phyloP scores from a whole-genome alignment of 257 asterid species.

The Solanum sitiens region DNA sequence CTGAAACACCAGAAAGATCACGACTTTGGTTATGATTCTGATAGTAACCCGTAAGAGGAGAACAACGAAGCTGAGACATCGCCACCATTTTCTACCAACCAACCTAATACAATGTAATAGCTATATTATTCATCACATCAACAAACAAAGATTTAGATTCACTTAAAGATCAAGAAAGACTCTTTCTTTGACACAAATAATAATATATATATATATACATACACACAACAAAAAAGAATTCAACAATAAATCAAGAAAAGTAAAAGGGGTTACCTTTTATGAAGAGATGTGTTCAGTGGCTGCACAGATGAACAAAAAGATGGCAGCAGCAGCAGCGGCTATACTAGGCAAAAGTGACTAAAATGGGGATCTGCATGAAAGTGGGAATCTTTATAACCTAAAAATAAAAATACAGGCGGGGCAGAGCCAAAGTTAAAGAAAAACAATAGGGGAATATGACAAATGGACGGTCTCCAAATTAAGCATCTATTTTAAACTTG shows the following conservation, averaged over 20 bases:
- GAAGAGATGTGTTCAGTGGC: neutral
- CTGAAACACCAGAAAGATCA: neutral
- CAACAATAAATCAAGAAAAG: neutral
- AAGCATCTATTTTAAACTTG: neutral
- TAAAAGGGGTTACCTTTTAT: neutral
- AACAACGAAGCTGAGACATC: constrained; percentile 24
- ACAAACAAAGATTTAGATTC: neutral
- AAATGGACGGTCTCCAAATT: neutral
- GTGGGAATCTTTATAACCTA: neutral
- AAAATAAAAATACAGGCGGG: neutral
- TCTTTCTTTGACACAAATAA: neutral
- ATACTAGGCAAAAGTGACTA: neutral
- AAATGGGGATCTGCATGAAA: neutral
- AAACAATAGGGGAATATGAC: neutral
- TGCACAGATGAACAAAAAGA: neutral
- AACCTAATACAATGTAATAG: neutral
- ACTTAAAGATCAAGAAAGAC: neutral
- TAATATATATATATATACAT: neutral
- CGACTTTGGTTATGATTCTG: constrained; percentile 6
- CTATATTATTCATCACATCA: neutral
- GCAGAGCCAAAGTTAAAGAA: neutral
- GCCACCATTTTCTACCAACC: constrained; percentile 11
- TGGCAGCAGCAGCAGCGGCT: neutral
- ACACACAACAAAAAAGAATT: neutral
- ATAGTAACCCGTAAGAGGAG: constrained; percentile 3